Percentiles rank a stretch among this genome's conserved stretches.
phyloP scores from a whole-genome alignment of 2,329 filamentous ascomycete genomes.

The Exophiala sp. region DNA sequence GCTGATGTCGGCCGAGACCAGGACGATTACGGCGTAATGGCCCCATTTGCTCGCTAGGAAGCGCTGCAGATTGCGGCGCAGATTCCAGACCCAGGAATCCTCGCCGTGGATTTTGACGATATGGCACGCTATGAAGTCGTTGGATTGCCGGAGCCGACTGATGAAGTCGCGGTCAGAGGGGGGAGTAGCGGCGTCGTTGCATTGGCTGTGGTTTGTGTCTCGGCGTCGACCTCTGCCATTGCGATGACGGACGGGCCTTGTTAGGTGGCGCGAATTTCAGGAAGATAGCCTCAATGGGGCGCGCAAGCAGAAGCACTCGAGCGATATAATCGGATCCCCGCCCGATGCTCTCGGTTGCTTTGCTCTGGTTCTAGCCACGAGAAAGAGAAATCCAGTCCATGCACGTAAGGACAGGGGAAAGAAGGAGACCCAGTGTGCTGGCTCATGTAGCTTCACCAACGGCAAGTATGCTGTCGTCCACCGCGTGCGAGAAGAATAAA shows the following conservation, averaged over 20 bases:
- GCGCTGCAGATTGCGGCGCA: constrained; percentile 28
- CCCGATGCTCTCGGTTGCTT: too few species aligned
- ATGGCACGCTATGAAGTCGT: constrained; percentile 3
- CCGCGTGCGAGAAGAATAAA: too few species aligned
- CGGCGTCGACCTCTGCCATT: neutral
- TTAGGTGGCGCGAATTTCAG: too few species aligned
- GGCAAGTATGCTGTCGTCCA: too few species aligned
- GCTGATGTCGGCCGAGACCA: constrained; percentile 48
- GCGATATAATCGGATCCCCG: too few species aligned
- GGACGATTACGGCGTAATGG: constrained; percentile 46
- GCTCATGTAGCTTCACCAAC: too few species aligned
- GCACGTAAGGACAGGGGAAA: too few species aligned
- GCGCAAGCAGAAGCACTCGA: too few species aligned
- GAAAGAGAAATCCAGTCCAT: too few species aligned
- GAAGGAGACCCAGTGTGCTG: too few species aligned
- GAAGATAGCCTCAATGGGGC: too few species aligned
- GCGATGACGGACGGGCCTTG: neutral
- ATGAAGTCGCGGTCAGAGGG: neutral
- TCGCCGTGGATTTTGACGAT: constrained; percentile 29
- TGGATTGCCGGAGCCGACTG: neutral
- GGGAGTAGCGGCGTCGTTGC: neutral
- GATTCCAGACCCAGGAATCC: constrained; percentile 25
- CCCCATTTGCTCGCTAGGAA: constrained; percentile 45
- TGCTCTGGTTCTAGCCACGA: too few species aligned
- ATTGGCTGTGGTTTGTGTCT: neutral